Evolutionary conservation across 352 stramenopile genomes (phyloP).

Genomic region (Aphanomyces astaci): DNA sequence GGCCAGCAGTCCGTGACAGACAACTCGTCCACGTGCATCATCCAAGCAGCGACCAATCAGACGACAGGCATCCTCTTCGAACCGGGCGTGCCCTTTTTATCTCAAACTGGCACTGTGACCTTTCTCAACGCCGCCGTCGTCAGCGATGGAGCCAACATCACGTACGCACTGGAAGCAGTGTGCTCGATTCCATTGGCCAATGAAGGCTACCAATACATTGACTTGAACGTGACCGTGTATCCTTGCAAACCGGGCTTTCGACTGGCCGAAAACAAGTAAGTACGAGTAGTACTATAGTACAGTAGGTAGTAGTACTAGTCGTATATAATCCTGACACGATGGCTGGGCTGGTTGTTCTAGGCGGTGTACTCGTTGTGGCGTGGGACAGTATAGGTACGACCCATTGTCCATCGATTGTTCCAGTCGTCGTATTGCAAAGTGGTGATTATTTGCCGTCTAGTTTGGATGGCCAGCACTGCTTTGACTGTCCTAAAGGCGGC

Average conservation of each 20-base stretch:
- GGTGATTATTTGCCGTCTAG: neutral
- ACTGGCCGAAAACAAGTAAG: slow-evolving; percentile 10
- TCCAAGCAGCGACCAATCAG: neutral
- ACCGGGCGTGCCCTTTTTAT: neutral
- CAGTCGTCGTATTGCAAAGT: too few species aligned
- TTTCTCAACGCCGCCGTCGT: neutral
- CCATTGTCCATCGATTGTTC: too few species aligned
- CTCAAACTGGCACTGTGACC: neutral
- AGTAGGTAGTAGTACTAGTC: too few species aligned
- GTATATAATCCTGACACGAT: neutral
- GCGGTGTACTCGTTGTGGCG: slow-evolving; percentile 7
- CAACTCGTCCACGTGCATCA: neutral
- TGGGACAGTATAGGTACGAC: slow-evolving; percentile 6
- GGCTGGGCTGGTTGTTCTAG: neutral
- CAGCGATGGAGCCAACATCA: neutral
- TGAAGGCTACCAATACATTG: neutral
- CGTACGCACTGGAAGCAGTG: neutral
- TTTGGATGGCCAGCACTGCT: slow-evolving; percentile 18
- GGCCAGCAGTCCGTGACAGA: slow-evolving; percentile 13
- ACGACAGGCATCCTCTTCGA: neutral
- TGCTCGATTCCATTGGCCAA: neutral
- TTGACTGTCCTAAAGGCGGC: neutral
- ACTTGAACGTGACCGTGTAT: neutral
- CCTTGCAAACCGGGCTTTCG: slow-evolving; percentile 7
- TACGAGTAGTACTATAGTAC: too few species aligned